Evolutionary conservation across 306 rosid genomes (phyloP).

Genomic region (Albizia julibrissin): DNA sequence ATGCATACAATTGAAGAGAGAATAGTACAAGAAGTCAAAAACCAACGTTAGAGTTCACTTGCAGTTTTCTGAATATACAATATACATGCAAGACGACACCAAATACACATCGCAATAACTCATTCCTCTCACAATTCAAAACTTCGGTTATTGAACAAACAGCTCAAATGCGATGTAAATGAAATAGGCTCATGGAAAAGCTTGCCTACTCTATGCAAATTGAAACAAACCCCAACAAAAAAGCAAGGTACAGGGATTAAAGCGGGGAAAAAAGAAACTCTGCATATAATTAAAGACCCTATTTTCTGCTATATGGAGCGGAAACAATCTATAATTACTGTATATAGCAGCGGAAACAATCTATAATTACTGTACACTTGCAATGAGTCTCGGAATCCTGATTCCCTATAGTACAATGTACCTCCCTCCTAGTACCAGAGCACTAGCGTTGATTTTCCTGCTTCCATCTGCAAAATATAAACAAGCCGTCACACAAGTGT

Average conservation of each 20-base stretch:
- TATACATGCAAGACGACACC: constrained; percentile 26
- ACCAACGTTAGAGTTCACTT: constrained; percentile 22
- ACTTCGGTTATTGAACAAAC: constrained; percentile 14
- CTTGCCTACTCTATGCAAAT: constrained; percentile 32
- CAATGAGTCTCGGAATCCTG: constrained; percentile 30
- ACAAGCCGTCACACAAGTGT: constrained; percentile 9
- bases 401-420: constrained; percentile 29
- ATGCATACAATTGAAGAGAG: neutral
- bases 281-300: constrained; percentile 25
- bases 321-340: constrained; percentile 46
- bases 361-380: constrained; percentile 54
- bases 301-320: constrained; percentile 13
- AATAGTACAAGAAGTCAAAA: neutral
- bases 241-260: constrained; percentile 28
- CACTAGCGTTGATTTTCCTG: neutral
- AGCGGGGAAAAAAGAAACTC: constrained; percentile 15
- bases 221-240: constrained; percentile 38
- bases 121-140: constrained; percentile 38
- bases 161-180: neutral
- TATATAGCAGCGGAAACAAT: constrained; percentile 43
- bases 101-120: constrained; percentile 36
- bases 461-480: constrained; percentile 38
- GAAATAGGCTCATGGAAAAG: constrained; percentile 27
- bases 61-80: constrained; percentile 28
- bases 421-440: constrained; percentile 18